Evolutionary conservation across 768 basidiomycete species (phyloP), one percentile per base, ranked within the genome.

Genomic region (Amanita pallidorosea): DNA sequence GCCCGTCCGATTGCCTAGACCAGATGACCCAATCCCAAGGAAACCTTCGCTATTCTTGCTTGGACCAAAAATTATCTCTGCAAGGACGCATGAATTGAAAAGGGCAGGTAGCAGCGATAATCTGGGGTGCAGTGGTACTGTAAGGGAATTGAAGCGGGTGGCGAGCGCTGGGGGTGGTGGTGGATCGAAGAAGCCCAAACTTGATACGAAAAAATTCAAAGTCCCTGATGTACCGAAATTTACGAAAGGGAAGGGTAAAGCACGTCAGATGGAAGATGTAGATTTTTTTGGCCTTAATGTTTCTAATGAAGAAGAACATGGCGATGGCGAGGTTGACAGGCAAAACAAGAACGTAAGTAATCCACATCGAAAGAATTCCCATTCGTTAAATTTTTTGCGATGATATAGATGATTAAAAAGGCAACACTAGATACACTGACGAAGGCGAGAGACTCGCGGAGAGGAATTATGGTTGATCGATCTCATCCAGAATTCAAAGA

Each of bases 1-100:
- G 8, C 58, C 57, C 2, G 54, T 59, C 5, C 69, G 76, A 5
- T 60, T 68, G 0, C 83, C 82, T 4, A 71, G 87, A 33, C 87
- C 87, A 0, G 87, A 89, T 54, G 87, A 89, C 54, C 87, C 85
- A 0, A 86, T 81, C 5, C 87, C 87, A 7, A 83, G 87, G 15
- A 70, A 73, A 25, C 85, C 85, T 0, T 83, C 85, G 6, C 50
- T 69, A 41, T 55, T 67, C 42, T 69, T 73, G 41, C 57, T 59
- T 34, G 51, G 56, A 56, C 38, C 48, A 55, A 36, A 61, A 60
- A 48, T 40, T 9, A 13, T 9, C 13, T 35, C 41, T 48, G 56
- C 47, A 49, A 54, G 47, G 29, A 17, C 22, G 27, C 25, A 7
- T 2, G 23, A 9, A 38, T 13, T 48, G 18, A 35, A 40, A 7